Base-by-base conservation (phyloP, 768 basidiomycete species). In the Mrakia gelida region DNA sequence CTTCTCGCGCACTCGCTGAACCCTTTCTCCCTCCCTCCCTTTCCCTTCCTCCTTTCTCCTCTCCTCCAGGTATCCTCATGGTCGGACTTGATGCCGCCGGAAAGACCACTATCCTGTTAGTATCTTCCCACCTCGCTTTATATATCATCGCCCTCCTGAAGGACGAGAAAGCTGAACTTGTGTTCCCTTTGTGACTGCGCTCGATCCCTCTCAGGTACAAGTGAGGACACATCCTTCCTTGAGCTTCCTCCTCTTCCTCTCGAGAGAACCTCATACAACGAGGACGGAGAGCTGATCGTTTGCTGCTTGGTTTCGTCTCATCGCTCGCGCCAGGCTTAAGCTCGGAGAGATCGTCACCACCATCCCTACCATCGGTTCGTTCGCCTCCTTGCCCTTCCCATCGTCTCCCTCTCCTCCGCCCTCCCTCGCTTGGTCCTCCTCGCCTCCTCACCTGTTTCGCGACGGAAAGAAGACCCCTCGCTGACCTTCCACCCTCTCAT, bases 311-410 rank as follows among this genome's bases (percentile, higher is more conserved):
- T 2, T 18, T 71, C 8, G 28, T 23, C 28, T 16, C 63, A 15
- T 45, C n/a, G 9, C 30, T 11, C 2, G 73, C 2, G 15, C 18
- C 90, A 99, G 98, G 89, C 89, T 98, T 84, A 98, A 98, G 88
- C 90, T 98, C 77, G 97, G 96, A 86, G 97, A 99, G 89, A 98
- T 98, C 86, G 97, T 99, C 85, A 98, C 97, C 81, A 99, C 97
- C 81, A 99, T 99, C 86, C 97, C 97, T 80, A 98, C 97, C 84
- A 98, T 99, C 87, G 96, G 96, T 95, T 30, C 56, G 78, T 75
- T 34, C 2, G 3, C 13, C 38, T 62, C 10, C 21, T 11, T 10
- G 18, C 52, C 11, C 34, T 34, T 32, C 34, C 65, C 38, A 21
- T 34, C 65, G 30, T 41, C 34, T n/a, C 26, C 26, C 13, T 23